Conservation (phyloP, 2,329 filamentous ascomycete genomes). For the Colletotrichum phormii region DNA sequence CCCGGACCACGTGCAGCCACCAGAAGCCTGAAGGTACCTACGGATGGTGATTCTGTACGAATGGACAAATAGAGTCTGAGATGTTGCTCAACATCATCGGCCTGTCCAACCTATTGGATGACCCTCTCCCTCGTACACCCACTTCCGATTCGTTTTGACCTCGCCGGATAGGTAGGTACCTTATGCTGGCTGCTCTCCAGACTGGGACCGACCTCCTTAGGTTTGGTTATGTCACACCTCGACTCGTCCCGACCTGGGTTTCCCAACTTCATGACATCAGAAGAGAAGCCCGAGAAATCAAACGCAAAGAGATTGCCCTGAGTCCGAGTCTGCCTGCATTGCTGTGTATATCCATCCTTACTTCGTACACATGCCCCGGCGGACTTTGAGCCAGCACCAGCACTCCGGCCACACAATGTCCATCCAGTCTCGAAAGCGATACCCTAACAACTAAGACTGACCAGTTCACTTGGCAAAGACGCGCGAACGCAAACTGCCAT, state of each 20-base stretch:
- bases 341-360: background rate
- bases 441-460: background rate
- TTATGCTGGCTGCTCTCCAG: too few relatives aligned
- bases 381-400: too few relatives aligned
- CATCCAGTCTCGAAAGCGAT: background rate
- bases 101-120: background rate
- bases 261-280: background rate
- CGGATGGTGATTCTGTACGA: background rate
- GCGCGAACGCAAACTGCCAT: background rate
- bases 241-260: background rate
- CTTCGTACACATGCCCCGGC: background rate
- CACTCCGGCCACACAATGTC: slow-evolving; percentile 3
- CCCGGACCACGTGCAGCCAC: slow-evolving; percentile 7
- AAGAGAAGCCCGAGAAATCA: background rate
- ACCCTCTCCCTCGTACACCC: background rate
- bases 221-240: background rate
- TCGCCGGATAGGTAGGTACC: background rate
- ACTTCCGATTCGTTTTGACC: background rate
- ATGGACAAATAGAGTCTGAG: background rate
- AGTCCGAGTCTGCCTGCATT: background rate
- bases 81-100: background rate
- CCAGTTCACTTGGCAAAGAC: background rate
- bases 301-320: background rate
- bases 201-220: background rate
- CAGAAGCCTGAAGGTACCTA: background rate